These are phyloP conservation scores for Globisporangium apiculatum DNA, from an alignment of 352 stramenopile species.

Conservation along the genomic window DNA sequence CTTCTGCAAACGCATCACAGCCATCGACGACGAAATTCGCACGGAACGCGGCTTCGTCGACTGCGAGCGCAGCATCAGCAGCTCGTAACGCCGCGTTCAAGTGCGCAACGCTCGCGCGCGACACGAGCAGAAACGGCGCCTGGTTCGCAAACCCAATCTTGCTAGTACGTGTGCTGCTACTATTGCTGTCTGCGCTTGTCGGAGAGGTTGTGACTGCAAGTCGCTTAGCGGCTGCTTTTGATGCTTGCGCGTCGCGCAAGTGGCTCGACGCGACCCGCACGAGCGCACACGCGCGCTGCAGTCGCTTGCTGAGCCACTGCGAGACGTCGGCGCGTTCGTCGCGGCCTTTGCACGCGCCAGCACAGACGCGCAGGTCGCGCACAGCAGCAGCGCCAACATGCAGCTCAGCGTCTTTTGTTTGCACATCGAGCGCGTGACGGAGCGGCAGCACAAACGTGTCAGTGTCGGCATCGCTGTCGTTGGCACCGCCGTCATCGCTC, in stretches of 20 bases:
- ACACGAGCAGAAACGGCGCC: slow-evolving; percentile 62
- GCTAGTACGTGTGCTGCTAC: not conserved
- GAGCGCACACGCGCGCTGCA: slow-evolving; percentile 56
- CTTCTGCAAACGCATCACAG: slow-evolving; percentile 64
- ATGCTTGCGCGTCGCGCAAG: slow-evolving; percentile 22
- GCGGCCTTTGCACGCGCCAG: slow-evolving; percentile 37
- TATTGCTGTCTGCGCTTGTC: not conserved
- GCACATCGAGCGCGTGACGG: slow-evolving; percentile 9
- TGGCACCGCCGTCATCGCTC: not conserved
- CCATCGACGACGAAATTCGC: slow-evolving; percentile 70
- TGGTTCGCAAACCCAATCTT: slow-evolving; percentile 77
- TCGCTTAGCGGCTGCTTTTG: too few relatives aligned
- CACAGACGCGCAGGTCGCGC: slow-evolving; percentile 49
- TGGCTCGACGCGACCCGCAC: slow-evolving; percentile 53
- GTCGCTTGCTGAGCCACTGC: slow-evolving; percentile 54
- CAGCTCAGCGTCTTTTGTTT: slow-evolving; percentile 6
- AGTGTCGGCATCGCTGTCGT: not conserved
- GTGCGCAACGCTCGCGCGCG: slow-evolving; percentile 39
- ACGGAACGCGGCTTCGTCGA: slow-evolving; percentile 64
- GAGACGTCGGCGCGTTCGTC: slow-evolving; percentile 44
- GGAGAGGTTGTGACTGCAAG: too few relatives aligned
- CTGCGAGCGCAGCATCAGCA: slow-evolving; percentile 18
- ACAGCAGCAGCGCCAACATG: slow-evolving; percentile 4
- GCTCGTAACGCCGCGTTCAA: slow-evolving; percentile 36
- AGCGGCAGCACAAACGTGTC: slow-evolving; percentile 36